phyloP scores from a whole-genome alignment of 305 asterid genomes.

The Petunia hybrid region DNA sequence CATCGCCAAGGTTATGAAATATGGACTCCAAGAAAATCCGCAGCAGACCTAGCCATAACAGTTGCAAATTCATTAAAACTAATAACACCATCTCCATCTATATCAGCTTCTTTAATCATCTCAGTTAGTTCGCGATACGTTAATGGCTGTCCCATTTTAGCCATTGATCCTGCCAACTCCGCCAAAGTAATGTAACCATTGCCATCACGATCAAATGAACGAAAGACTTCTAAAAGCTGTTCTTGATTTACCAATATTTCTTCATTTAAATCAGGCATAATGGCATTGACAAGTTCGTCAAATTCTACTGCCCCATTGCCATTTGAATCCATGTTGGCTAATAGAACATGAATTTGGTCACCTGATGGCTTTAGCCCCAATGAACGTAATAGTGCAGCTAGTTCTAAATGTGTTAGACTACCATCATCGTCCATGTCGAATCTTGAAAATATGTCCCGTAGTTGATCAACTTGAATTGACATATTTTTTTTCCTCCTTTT shows the following conservation, averaged over 20 bases:
- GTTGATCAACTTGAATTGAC: constrained; percentile 52
- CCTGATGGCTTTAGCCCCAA: constrained; percentile 59
- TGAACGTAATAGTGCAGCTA: constrained; percentile 68
- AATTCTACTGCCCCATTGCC: constrained; percentile 68
- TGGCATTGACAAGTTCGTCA: constrained; percentile 57
- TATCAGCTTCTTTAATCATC: constrained; percentile 67
- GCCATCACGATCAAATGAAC: constrained; percentile 63
- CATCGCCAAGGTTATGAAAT: constrained; percentile 20
- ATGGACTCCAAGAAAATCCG: constrained; percentile 51
- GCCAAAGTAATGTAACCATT: constrained; percentile 64
- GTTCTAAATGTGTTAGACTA: constrained; percentile 66
- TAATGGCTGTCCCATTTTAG: constrained; percentile 66
- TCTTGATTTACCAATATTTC: constrained; percentile 51
- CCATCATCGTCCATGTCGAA: constrained; percentile 74
- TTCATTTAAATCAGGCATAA: constrained; percentile 52
- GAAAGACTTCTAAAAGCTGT: constrained; percentile 56
- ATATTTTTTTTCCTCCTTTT: constrained; percentile 32
- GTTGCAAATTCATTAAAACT: constrained; percentile 61
- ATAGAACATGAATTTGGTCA: constrained; percentile 55
- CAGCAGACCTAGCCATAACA: constrained; percentile 56
- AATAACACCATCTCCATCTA: constrained; percentile 68
- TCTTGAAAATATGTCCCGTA: constrained; percentile 55
- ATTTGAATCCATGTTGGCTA: constrained; percentile 58
- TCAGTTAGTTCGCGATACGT: constrained; percentile 59
- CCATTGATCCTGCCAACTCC: constrained; percentile 67